Base-by-base conservation (phyloP, 2,329 filamentous ascomycete genomes). In the Pyrenophora graminea region DNA sequence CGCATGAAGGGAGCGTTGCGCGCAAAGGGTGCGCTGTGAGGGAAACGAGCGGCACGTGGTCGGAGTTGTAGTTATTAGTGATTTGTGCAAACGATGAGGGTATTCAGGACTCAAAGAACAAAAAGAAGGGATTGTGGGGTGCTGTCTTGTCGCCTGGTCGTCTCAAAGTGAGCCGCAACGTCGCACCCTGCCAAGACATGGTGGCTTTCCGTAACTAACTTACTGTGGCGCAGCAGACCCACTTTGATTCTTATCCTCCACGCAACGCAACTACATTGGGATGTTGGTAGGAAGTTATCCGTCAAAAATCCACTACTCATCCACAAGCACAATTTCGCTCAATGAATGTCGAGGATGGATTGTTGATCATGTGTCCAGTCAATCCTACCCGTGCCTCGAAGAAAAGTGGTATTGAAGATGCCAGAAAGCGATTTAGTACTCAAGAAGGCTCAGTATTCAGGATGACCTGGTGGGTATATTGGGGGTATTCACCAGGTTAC, bases 11-110 rank as follows among this genome's bases (percentile, higher is more conserved):
- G 34, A 51, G 37, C 43, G 25, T 30, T 37, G 40, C 42, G 59
- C 60, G 59, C 60, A 54, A 44, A 40, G 21, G 54, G 49, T 48
- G 58, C 63, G 56, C 60, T 48, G 44, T 32, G 39, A 36, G 18
- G 10, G 10, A 27, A 39, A 43, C 8, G 45, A 48, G 49, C 18
- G 33, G 39, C 27, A 2, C 21, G 27, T 17, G 30, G 21, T 39
- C 27, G 45, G 23, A 36, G 13, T 39, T 4, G 13, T 25, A 10
- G 10, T 6, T 6, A 8, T 21, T 34, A 23, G 45, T 45, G 49
- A 48, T 43, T 30, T 25, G n/a, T 33, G 30, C 44, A 30, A 34
- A 48, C 2, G 38, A 27, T 15, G 19, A 48, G 36, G 7, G n/a
- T 6, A 10, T 31, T 9, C 7, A 15, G 45, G 21, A 12, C 1